A percentile compares a stretch with the other conserved stretches of the same genome.
These are phyloP conservation scores for Penicillium concentricum DNA, from an alignment of 2,329 filamentous ascomycete genomes.

Conservation along the genomic window DNA sequence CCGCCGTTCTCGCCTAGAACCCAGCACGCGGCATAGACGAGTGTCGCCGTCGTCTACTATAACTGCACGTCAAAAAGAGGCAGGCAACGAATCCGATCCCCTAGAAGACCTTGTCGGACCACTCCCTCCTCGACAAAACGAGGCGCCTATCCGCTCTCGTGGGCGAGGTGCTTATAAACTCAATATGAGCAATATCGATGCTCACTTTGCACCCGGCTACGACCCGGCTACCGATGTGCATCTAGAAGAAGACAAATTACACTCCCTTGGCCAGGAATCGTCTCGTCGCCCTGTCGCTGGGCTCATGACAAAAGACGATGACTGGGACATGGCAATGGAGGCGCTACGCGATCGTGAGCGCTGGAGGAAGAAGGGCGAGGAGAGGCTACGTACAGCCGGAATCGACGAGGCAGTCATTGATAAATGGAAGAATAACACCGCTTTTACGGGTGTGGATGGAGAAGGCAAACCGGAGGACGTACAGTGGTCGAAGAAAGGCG, in stretches of 20 bases:
- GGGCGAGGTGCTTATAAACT: constrained; percentile 66
- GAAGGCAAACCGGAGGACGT: constrained; percentile 68
- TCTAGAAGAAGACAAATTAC: constrained; percentile 52
- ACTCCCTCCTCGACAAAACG: constrained; percentile 51
- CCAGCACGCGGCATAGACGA: background rate
- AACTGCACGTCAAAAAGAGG: constrained; percentile 1
- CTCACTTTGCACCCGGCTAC: constrained; percentile 70
- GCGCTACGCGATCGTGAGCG: constrained; percentile 75
- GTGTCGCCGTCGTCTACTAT: constrained; percentile 1
- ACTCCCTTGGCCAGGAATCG: constrained; percentile 54
- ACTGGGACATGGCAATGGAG: constrained; percentile 80
- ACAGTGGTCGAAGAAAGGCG: constrained; percentile 69
- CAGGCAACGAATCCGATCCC: constrained; percentile 61
- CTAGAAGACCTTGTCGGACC: constrained; percentile 76
- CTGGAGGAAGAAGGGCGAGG: constrained; percentile 72
- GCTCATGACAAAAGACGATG: constrained; percentile 54
- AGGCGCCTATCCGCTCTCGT: constrained; percentile 54
- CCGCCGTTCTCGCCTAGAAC: constrained; percentile 6
- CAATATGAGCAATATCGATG: constrained; percentile 68
- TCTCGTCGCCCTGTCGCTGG: constrained; percentile 41
- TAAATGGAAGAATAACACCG: constrained; percentile 65
- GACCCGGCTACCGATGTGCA: constrained; percentile 52
- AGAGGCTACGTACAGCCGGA: constrained; percentile 72
- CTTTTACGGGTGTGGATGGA: constrained; percentile 48
- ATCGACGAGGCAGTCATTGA: constrained; percentile 74